Conservation (phyloP, 2,329 filamentous ascomycete species). For the Gaeumannomyces sp. region DNA sequence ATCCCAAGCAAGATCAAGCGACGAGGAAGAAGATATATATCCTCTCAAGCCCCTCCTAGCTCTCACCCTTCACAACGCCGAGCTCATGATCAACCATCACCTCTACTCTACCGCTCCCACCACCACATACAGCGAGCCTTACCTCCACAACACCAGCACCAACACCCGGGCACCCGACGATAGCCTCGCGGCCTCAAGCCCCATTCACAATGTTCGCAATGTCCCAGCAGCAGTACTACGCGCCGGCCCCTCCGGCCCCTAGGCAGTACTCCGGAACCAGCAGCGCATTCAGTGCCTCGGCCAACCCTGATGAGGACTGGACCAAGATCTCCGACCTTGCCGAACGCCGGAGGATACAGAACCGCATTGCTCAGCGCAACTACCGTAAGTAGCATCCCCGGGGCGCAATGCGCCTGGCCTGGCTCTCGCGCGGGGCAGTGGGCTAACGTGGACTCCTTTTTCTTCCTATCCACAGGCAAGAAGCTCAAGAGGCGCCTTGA, state of each 20-base stretch:
- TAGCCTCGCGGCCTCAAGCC: conserved; percentile 2
- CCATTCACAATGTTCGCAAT: conserved; percentile 34
- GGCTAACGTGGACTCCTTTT: conserved; percentile 7
- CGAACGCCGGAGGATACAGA: conserved; percentile 90
- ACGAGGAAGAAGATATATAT: neutral
- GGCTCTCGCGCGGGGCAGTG: neutral
- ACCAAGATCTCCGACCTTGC: conserved; percentile 97
- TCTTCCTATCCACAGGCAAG: conserved; percentile 56
- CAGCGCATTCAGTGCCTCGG: conserved; percentile 90
- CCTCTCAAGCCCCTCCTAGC: neutral
- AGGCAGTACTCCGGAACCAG: conserved; percentile 74
- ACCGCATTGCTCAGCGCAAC: conserved; percentile 94
- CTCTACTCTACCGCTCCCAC: conserved; percentile 7
- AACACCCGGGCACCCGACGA: conserved; percentile 3
- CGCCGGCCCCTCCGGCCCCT: conserved; percentile 32
- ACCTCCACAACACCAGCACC: neutral
- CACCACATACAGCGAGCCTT: conserved; percentile 1
- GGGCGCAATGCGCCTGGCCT: neutral
- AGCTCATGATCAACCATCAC: conserved; percentile 6
- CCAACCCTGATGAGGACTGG: conserved; percentile 97
- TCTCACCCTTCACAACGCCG: neutral
- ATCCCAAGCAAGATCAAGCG: conserved; percentile 2
- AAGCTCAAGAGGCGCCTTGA: conserved; percentile 87
- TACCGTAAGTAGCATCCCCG: conserved; percentile 58
- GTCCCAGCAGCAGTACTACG: conserved; percentile 35